Evolutionary conservation across 805 yeast species (phyloP).

Genomic region (Starmerella potacharoeniae): DNA sequence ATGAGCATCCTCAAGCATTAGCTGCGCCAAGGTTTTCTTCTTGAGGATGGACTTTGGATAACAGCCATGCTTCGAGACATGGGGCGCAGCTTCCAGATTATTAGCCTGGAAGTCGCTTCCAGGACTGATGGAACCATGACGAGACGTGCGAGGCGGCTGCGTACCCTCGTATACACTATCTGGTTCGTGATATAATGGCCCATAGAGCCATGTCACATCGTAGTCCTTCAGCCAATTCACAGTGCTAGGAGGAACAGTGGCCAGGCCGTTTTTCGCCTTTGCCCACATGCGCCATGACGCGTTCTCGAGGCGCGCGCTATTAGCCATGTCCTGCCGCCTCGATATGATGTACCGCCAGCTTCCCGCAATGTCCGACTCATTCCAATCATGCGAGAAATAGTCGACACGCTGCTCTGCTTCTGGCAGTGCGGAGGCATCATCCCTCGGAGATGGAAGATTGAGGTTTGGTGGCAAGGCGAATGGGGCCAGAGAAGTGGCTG

Average conservation of each 20-base stretch:
- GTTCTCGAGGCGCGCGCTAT: constrained; percentile 66
- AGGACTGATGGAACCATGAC: neutral
- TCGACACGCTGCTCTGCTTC: constrained; percentile 90
- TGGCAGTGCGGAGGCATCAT: constrained; percentile 35
- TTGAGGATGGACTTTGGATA: constrained; percentile 72
- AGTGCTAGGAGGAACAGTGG: constrained; percentile 78
- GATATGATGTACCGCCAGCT: constrained; percentile 90
- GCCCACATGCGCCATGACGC: constrained; percentile 97
- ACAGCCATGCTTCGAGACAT: constrained; percentile 1
- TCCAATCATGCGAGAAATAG: constrained; percentile 92
- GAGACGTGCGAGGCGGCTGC: neutral
- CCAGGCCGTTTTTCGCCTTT: constrained; percentile 51
- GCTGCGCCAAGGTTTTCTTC: constrained; percentile 74
- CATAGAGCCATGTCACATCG: constrained; percentile 97
- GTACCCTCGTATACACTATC: neutral
- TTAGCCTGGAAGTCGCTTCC: neutral
- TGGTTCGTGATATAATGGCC: constrained; percentile 55
- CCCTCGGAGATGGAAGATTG: constrained; percentile 9
- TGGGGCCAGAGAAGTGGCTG: neutral
- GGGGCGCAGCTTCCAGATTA: neutral
- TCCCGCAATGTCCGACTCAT: constrained; percentile 80
- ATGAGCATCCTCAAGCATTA: constrained; percentile 40
- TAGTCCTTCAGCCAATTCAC: constrained; percentile 95
- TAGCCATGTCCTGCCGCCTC: constrained; percentile 73
- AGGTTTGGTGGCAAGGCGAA: neutral